These are phyloP conservation scores for Hanseniaspora meyeri DNA, from an alignment of 805 yeast genomes.

Conservation along the genomic window DNA sequence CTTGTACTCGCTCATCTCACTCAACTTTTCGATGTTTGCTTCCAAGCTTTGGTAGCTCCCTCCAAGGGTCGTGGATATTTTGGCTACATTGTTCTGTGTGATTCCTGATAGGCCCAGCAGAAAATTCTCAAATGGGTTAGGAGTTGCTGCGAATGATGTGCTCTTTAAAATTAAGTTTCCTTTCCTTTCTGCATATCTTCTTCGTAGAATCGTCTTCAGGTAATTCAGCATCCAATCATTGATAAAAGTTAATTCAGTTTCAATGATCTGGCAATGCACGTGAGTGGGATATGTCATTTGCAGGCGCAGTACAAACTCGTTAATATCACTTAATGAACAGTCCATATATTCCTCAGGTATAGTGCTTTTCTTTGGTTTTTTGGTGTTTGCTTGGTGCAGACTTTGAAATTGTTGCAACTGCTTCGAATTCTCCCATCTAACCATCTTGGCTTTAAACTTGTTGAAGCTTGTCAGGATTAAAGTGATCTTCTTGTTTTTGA, in stretches of 20 bases:
- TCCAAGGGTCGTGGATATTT: neutral
- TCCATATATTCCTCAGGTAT: slow-evolving; percentile 4
- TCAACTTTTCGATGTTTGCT: neutral
- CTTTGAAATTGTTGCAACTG: neutral
- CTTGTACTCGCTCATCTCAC: neutral
- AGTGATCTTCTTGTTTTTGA: neutral
- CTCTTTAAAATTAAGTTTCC: neutral
- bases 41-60: neutral
- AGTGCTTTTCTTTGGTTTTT: neutral
- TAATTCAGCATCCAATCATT: slow-evolving; percentile 12
- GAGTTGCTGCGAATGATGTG: neutral
- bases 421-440: slow-evolving; percentile 5
- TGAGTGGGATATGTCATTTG: slow-evolving; percentile 7
- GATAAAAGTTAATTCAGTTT: slow-evolving; percentile 7
- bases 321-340: neutral
- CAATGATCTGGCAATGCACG: neutral
- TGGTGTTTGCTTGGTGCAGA: neutral
- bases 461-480: neutral
- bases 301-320: neutral
- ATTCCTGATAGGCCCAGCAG: slow-evolving; percentile 4
- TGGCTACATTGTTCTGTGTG: slow-evolving; percentile 1
- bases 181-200: neutral
- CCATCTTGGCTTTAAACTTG: slow-evolving; percentile 2
- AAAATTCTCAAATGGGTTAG: neutral
- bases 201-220: slow-evolving; percentile 5